These are phyloP conservation scores for Russula abietina DNA, from an alignment of 768 basidiomycete genomes.

Conservation along the genomic window DNA sequence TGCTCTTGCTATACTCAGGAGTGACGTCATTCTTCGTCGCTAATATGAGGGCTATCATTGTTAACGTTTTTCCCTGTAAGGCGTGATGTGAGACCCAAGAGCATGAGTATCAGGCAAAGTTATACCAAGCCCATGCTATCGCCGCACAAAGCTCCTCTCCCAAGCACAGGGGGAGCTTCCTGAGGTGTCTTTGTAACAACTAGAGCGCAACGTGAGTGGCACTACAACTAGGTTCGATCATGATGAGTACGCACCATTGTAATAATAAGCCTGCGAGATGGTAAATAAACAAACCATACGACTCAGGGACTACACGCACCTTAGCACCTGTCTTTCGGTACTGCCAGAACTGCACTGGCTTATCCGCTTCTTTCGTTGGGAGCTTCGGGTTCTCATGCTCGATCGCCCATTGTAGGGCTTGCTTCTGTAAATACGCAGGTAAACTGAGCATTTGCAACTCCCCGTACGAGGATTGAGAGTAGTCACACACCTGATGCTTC, in stretches of 20 bases:
- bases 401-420: slow-evolving; percentile 84
- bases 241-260: slow-evolving; percentile 47
- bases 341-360: slow-evolving; percentile 89
- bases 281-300: neutral
- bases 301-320: slow-evolving; percentile 34
- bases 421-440: slow-evolving; percentile 42
- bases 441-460: neutral
- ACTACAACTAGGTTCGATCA: neutral
- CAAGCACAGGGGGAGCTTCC: slow-evolving; percentile 53
- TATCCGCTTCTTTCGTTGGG: slow-evolving; percentile 59
- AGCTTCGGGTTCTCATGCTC: slow-evolving; percentile 71
- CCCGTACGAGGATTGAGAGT: neutral
- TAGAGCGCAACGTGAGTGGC: slow-evolving; percentile 28
- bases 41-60: slow-evolving; percentile 75
- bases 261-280: slow-evolving; percentile 50
- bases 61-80: slow-evolving; percentile 79
- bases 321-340: slow-evolving; percentile 48
- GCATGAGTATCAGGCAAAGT: slow-evolving; percentile 21
- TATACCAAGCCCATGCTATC: slow-evolving; percentile 80
- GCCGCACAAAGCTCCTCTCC: slow-evolving; percentile 80
- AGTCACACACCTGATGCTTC: slow-evolving; percentile 63
- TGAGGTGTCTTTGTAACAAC: slow-evolving; percentile 83
- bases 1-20: slow-evolving; percentile 52
- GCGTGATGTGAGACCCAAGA: slow-evolving; percentile 13
- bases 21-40: slow-evolving; percentile 66